Evolutionary conservation across 352 stramenopile species (phyloP).

Genomic region (Pythium diclinum): DNA sequence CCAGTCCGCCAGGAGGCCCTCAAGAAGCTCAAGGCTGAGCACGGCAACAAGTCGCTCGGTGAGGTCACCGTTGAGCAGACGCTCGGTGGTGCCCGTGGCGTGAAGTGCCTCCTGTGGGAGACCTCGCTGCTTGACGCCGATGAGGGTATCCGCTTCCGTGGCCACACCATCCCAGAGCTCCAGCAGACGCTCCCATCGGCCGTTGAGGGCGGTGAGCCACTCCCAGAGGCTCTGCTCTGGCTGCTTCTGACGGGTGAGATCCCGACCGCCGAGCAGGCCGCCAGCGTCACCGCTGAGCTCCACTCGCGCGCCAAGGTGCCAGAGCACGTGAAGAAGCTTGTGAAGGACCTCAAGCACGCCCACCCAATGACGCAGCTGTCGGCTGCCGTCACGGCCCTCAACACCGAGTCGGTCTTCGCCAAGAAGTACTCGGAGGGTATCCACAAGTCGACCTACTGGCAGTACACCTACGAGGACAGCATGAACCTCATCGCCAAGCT

Average conservation of each 20-base stretch:
- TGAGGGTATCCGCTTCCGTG: slow-evolving; percentile 98
- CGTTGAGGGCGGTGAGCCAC: slow-evolving; percentile 92
- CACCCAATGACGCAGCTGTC: slow-evolving; percentile 99
- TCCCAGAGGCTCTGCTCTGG: slow-evolving; percentile 97
- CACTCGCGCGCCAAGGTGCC: slow-evolving; percentile 94
- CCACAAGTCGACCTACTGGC: slow-evolving; percentile 98
- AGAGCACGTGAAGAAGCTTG: slow-evolving; percentile 93
- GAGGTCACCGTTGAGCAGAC: slow-evolving; percentile 97
- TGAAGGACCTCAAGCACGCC: slow-evolving; percentile 96
- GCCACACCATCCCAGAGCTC: slow-evolving; percentile 98
- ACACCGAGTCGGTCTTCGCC: slow-evolving; percentile 95
- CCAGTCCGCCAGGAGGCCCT: slow-evolving; percentile 91
- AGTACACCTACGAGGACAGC: slow-evolving; percentile 97
- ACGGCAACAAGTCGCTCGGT: slow-evolving; percentile 90
- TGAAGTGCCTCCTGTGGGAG: slow-evolving; percentile 99
- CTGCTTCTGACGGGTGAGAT: slow-evolving; percentile 97
- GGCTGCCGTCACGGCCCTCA: slow-evolving; percentile 91
- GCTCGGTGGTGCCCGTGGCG: slow-evolving; percentile 94
- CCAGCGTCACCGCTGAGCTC: slow-evolving; percentile 94
- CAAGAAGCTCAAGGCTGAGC: slow-evolving; percentile 93
- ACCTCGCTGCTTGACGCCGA: slow-evolving; percentile 94
- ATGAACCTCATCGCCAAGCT: slow-evolving; percentile 97
- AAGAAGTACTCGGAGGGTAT: slow-evolving; percentile 96
- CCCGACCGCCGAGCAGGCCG: slow-evolving; percentile 95
- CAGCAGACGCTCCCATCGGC: slow-evolving; percentile 94